These are phyloP conservation scores for Ogataea polymorpha DNA, from an alignment of 805 yeast genomes.

Conservation along the genomic window DNA sequence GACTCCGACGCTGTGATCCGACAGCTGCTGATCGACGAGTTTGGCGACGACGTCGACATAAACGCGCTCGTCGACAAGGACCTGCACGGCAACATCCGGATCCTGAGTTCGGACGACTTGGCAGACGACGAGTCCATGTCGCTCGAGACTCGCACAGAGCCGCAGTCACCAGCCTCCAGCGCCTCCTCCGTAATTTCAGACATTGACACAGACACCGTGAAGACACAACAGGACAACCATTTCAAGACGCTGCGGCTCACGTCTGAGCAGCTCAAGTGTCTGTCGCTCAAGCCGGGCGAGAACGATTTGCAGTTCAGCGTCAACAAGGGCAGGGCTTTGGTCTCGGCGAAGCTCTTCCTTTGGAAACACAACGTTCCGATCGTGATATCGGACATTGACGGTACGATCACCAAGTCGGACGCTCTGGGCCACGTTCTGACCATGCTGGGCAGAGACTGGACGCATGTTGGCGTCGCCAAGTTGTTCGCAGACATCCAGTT, in stretches of 20 bases:
- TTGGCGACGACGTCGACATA: slow-evolving; percentile 51
- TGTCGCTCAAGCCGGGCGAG: slow-evolving; percentile 73
- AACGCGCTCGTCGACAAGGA: slow-evolving; percentile 52
- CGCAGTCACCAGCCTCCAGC: slow-evolving; percentile 22
- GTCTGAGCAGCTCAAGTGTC: slow-evolving; percentile 76
- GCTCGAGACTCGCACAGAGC: slow-evolving; percentile 8
- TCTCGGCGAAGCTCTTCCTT: slow-evolving; percentile 68
- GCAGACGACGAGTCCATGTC: slow-evolving; percentile 16
- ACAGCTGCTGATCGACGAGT: slow-evolving; percentile 72
- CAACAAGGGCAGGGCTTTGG: slow-evolving; percentile 75
- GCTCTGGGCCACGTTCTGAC: slow-evolving; percentile 95
- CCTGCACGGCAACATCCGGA: slow-evolving; percentile 64
- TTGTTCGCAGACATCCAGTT: slow-evolving; percentile 79
- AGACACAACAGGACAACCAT: slow-evolving; percentile 35
- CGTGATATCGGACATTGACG: slow-evolving; percentile 96
- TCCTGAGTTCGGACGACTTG: slow-evolving; percentile 32
- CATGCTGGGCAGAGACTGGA: slow-evolving; percentile 96
- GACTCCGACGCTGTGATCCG: slow-evolving; percentile 74
- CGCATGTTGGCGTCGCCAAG: slow-evolving; percentile 93
- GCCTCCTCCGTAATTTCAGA: slow-evolving; percentile 27
- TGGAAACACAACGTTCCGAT: slow-evolving; percentile 87
- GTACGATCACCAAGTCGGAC: slow-evolving; percentile 96
- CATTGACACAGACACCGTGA: slow-evolving; percentile 22
- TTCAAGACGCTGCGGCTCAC: slow-evolving; percentile 89
- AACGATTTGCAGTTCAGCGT: slow-evolving; percentile 78